These are phyloP conservation scores for Magnaporthiopsis rhizophila DNA, from an alignment of 2,329 filamentous ascomycete species.

Conservation along the genomic window DNA sequence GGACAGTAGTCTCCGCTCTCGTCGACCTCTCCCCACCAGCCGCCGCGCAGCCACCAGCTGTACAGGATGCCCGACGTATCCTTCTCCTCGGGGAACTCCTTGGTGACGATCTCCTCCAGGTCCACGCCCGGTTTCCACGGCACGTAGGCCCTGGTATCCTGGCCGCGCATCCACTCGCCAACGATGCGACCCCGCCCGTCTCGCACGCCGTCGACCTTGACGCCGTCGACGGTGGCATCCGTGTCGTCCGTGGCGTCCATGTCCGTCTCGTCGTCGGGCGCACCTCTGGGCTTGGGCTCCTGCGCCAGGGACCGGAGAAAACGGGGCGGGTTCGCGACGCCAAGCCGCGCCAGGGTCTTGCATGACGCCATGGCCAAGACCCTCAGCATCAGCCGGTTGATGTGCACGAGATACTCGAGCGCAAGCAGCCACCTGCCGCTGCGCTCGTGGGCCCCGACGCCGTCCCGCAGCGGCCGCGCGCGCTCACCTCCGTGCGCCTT, in stretches of 20 bases:
- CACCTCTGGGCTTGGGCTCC: slow-evolving; percentile 26
- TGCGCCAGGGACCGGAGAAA: slow-evolving; percentile 52
- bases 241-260: slow-evolving; percentile 8
- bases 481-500: slow-evolving; percentile 38
- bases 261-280: slow-evolving; percentile 24
- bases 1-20: slow-evolving; percentile 70
- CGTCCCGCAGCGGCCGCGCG: slow-evolving; percentile 40
- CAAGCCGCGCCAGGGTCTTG: slow-evolving; percentile 46
- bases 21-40: slow-evolving; percentile 79
- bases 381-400: slow-evolving; percentile 56
- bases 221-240: slow-evolving; percentile 10
- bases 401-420: slow-evolving; percentile 67
- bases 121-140: slow-evolving; percentile 52
- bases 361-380: slow-evolving; percentile 48
- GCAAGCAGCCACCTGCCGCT: slow-evolving; percentile 72
- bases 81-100: slow-evolving; percentile 42
- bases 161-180: slow-evolving; percentile 43
- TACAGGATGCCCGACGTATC: slow-evolving; percentile 70
- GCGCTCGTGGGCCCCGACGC: slow-evolving; percentile 71
- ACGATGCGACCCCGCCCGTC: slow-evolving; percentile 23
- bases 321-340: slow-evolving; percentile 52
- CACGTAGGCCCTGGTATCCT: slow-evolving; percentile 45
- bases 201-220: slow-evolving; percentile 16
- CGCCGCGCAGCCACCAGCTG: slow-evolving; percentile 73
- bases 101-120: slow-evolving; percentile 44